These are phyloP conservation scores for Penicillium sp. DNA, from an alignment of 2,329 filamentous ascomycete species.

Conservation along the genomic window DNA sequence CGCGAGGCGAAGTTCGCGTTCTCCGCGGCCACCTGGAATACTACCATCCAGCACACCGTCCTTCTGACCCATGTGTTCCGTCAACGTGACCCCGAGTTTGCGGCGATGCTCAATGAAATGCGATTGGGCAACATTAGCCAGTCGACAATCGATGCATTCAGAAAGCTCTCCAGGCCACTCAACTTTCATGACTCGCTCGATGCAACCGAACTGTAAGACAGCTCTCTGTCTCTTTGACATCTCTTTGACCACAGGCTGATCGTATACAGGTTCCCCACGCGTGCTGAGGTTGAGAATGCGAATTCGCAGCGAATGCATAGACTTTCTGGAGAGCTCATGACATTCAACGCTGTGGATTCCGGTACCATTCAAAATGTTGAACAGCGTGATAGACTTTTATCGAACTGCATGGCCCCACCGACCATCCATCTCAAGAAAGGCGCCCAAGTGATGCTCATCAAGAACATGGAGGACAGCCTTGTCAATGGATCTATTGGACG, in stretches of 20 bases:
- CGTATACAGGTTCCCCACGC: constrained; percentile 67
- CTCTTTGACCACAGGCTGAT: constrained; percentile 20
- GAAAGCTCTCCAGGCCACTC: constrained; percentile 64
- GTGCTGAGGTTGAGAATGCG: constrained; percentile 80
- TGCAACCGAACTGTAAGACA: constrained; percentile 70
- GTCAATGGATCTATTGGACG: constrained; percentile 93
- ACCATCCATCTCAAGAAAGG: constrained; percentile 76
- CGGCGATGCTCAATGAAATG: constrained; percentile 96
- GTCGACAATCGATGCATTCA: constrained; percentile 73
- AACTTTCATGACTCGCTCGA: constrained; percentile 68
- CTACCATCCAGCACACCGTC: constrained; percentile 91
- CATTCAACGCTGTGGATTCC: constrained; percentile 68
- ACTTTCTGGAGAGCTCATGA: constrained; percentile 62
- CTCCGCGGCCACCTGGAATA: constrained; percentile 85
- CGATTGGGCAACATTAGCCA: constrained; percentile 74
- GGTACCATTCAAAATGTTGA: constrained; percentile 62
- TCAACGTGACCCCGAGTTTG: constrained; percentile 86
- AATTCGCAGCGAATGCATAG: constrained; percentile 69
- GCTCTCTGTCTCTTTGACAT: background rate
- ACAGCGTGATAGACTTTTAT: constrained; percentile 69
- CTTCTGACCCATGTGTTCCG: constrained; percentile 93
- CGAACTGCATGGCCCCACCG: constrained; percentile 90
- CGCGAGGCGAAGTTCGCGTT: constrained; percentile 83
- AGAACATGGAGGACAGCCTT: constrained; percentile 89
- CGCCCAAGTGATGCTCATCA: constrained; percentile 99